Conservation (phyloP, 2,329 filamentous ascomycete genomes). For the Epichloe aotearoae region DNA sequence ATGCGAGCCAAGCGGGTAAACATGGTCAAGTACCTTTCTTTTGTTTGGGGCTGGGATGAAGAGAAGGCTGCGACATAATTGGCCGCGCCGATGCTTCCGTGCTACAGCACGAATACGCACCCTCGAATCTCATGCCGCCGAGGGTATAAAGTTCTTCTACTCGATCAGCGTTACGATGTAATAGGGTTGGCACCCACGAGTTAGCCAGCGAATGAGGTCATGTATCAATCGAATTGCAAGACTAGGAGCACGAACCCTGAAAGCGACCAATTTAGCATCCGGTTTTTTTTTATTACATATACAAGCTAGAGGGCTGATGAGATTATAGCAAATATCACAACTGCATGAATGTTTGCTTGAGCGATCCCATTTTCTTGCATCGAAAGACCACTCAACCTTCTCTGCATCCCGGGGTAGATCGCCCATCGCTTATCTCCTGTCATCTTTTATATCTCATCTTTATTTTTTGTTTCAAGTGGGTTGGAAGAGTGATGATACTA, state of each 20-base stretch:
- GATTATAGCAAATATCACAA: neutral
- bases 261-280: neutral
- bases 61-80: slow-evolving; percentile 4
- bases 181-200: neutral
- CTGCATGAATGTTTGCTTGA: slow-evolving; percentile 1
- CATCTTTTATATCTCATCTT: neutral
- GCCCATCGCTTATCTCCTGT: neutral
- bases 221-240: neutral
- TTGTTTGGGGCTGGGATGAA: slow-evolving; percentile 97
- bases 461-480: neutral
- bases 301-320: neutral
- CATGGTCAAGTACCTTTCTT: slow-evolving; percentile 85
- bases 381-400: neutral
- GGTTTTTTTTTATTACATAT: neutral
- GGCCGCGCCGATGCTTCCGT: neutral
- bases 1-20: slow-evolving; percentile 95
- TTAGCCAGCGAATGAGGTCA: neutral
- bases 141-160: neutral
- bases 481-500: neutral
- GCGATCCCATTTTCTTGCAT: neutral
- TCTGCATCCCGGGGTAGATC: neutral
- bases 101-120: neutral
- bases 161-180: neutral
- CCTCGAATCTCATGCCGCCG: neutral
- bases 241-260: neutral